Evolutionary conservation across 2,329 filamentous ascomycete species (phyloP).

Genomic region (Fusarium lyarnte): DNA sequence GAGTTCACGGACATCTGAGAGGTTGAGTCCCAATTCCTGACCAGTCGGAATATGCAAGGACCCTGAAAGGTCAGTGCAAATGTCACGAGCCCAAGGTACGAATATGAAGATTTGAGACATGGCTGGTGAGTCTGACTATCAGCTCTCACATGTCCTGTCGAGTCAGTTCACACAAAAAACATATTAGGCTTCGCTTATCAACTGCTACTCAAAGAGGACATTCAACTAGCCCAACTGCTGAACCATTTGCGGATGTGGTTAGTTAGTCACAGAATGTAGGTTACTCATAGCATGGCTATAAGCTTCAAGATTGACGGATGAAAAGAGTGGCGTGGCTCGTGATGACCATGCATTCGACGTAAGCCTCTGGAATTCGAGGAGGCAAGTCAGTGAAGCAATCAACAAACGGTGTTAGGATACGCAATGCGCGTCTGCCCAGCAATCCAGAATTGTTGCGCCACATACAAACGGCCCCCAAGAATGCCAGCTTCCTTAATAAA

Average conservation of each 20-base stretch:
- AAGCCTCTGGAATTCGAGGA: constrained; percentile 34
- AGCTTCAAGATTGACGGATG: neutral
- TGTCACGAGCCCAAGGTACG: constrained; percentile 12
- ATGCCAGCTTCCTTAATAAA: constrained; percentile 23
- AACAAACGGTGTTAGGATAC: constrained; percentile 22
- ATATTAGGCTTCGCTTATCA: constrained; percentile 6
- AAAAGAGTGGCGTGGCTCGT: constrained; percentile 30
- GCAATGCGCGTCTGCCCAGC: constrained; percentile 12
- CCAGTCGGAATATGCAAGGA: constrained; percentile 34
- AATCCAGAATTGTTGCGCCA: constrained; percentile 16
- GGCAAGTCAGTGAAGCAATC: constrained; percentile 28
- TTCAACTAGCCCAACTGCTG: neutral
- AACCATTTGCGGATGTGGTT: neutral
- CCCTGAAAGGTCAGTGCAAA: constrained; percentile 25
- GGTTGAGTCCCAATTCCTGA: constrained; percentile 16
- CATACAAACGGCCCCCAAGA: constrained; percentile 18
- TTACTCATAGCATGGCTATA: neutral
- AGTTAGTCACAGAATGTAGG: neutral
- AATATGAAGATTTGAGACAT: constrained; percentile 32
- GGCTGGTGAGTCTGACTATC: constrained; percentile 19
- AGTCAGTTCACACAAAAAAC: constrained; percentile 7
- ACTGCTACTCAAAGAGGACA: constrained; percentile 2
- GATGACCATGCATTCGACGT: constrained; percentile 18
- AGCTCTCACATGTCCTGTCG: constrained; percentile 14
- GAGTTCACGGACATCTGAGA: constrained; percentile 19